These are phyloP conservation scores for Chalaropsis thielavioides DNA, from an alignment of 2,329 filamentous ascomycete genomes.

Conservation along the genomic window DNA sequence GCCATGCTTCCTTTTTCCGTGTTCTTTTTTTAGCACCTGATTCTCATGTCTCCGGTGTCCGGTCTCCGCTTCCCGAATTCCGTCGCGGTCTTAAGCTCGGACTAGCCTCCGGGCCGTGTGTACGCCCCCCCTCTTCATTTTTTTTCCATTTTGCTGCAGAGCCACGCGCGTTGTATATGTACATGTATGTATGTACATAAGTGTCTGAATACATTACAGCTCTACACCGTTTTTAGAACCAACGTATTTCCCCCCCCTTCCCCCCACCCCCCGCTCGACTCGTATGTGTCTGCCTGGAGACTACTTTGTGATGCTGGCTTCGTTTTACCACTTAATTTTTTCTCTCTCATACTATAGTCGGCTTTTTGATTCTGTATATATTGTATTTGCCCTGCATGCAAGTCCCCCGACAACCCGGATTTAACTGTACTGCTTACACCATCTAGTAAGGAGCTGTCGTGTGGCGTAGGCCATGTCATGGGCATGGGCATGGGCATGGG, in stretches of 20 bases:
- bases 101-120: background rate
- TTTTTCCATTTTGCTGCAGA: background rate
- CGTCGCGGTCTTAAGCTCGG: background rate
- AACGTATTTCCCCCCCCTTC: background rate
- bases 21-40: background rate
- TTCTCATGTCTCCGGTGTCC: background rate
- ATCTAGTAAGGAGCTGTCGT: background rate
- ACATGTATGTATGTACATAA: background rate
- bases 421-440: background rate
- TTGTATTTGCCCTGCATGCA: background rate
- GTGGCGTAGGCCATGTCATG: background rate
- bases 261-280: background rate
- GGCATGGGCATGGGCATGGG: background rate
- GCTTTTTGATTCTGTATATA: background rate
- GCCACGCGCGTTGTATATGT: background rate
- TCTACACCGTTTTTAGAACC: background rate
- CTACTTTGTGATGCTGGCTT: background rate
- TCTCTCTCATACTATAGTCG: background rate
- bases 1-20: background rate
- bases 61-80: slow-evolving; percentile 1
- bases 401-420: background rate
- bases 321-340: background rate
- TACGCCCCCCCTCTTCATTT: background rate
- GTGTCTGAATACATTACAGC: background rate
- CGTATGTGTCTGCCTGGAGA: background rate